A percentile compares a stretch with the other conserved stretches of the same genome.
phyloP scores from a whole-genome alignment of 1,139 yeast genomes.

The Pichia terricola region DNA sequence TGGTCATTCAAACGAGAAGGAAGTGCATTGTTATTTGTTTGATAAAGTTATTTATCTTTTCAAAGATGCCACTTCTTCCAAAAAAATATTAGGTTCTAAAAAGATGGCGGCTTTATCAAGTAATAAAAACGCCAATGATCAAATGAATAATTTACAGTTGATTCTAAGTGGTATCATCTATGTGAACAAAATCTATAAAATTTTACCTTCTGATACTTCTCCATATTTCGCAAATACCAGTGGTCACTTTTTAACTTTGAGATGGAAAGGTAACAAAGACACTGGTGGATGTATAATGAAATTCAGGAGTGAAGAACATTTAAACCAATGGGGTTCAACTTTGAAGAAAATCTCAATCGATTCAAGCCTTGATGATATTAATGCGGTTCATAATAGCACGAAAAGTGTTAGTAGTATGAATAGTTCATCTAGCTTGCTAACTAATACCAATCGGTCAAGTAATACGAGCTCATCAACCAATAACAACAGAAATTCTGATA shows the following conservation, averaged over 20 bases:
- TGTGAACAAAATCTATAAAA: conserved; percentile 20
- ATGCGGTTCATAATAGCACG: conserved; percentile 4
- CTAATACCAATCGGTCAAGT: conserved; percentile 10
- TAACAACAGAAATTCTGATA: conserved; percentile 7
- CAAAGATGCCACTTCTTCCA: conserved; percentile 29
- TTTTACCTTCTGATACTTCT: conserved; percentile 19
- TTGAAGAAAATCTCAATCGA: conserved; percentile 15
- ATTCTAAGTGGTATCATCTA: conserved; percentile 24
- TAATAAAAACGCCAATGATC: not conserved
- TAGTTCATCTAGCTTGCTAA: conserved; percentile 7
- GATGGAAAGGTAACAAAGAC: conserved; percentile 76
- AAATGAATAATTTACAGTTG: conserved; percentile 11
- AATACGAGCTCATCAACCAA: conserved; percentile 6
- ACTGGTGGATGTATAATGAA: conserved; percentile 65
- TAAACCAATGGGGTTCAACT: conserved; percentile 57
- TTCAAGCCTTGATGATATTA: conserved; percentile 3
- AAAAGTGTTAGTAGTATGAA: conserved; percentile 8
- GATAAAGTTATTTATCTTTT: conserved; percentile 75
- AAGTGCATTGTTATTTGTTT: conserved; percentile 81
- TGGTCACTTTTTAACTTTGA: conserved; percentile 52
- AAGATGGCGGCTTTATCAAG: conserved; percentile 28
- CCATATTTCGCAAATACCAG: conserved; percentile 23
- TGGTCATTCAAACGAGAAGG: conserved; percentile 66
- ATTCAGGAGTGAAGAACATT: conserved; percentile 59
- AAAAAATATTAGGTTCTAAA: conserved; percentile 28